These are phyloP conservation scores for Globisporangium polare DNA, from an alignment of 352 stramenopile genomes.

Conservation along the genomic window DNA sequence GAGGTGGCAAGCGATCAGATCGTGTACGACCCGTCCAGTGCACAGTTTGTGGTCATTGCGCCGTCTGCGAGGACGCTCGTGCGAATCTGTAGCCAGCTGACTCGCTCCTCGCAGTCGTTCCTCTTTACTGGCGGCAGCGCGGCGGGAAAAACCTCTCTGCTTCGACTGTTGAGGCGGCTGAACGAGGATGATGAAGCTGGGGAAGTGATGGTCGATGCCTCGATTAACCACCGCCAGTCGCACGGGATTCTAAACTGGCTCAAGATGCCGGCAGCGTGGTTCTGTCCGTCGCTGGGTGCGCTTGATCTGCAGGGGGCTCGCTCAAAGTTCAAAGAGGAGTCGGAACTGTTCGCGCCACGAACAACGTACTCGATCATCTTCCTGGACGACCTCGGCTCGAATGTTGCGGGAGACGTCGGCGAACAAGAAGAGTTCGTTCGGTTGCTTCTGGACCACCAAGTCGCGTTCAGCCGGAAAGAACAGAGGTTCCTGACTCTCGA, in stretches of 20 bases:
- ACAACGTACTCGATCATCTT: slow-evolving; percentile 41
- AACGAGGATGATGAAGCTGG: slow-evolving; percentile 34
- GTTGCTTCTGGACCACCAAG: slow-evolving; percentile 40
- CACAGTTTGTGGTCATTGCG: slow-evolving; percentile 35
- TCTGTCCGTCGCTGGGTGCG: slow-evolving; percentile 12
- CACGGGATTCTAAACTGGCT: slow-evolving; percentile 49
- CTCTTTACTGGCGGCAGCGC: slow-evolving; percentile 39
- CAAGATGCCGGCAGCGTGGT: slow-evolving; percentile 38
- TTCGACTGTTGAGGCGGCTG: slow-evolving; percentile 31
- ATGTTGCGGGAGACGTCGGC: background rate
- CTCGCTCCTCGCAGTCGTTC: slow-evolving; percentile 41
- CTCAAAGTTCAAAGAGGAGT: slow-evolving; percentile 30
- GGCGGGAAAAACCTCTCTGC: slow-evolving; percentile 45
- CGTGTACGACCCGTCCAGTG: slow-evolving; percentile 23
- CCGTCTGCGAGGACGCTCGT: slow-evolving; percentile 21
- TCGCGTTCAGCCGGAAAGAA: slow-evolving; percentile 30
- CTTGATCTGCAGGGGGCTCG: slow-evolving; percentile 2
- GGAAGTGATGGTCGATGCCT: slow-evolving; percentile 43
- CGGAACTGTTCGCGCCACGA: slow-evolving; percentile 28
- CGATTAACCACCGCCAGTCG: slow-evolving; percentile 34
- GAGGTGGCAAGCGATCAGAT: slow-evolving; percentile 10
- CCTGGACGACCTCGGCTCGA: slow-evolving; percentile 40
- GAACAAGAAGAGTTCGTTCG: slow-evolving; percentile 40
- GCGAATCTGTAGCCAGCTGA: slow-evolving; percentile 31
- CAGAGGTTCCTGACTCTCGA: slow-evolving; percentile 23